Evolutionary conservation across 768 basidiomycete species (phyloP).

Genomic region (Pulveroboletus sp.): DNA sequence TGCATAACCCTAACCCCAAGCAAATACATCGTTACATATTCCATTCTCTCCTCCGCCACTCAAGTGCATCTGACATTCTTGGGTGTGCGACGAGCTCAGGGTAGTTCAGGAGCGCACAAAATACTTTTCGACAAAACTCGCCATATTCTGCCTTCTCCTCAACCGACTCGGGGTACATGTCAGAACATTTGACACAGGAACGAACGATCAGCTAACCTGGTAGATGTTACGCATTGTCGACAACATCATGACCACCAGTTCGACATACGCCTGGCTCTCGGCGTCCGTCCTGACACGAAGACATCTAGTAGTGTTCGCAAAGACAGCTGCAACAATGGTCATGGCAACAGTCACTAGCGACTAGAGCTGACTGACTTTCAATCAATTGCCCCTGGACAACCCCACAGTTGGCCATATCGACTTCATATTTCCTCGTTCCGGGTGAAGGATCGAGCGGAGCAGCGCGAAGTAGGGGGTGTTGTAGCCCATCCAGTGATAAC

Average conservation of each 20-base stretch:
- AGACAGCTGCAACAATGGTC: slow-evolving; percentile 36
- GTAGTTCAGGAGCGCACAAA: slow-evolving; percentile 26
- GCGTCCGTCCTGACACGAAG: slow-evolving; percentile 31
- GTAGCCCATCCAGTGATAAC: slow-evolving; percentile 53
- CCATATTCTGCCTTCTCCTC: slow-evolving; percentile 28
- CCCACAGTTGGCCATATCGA: slow-evolving; percentile 30
- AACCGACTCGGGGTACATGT: slow-evolving; percentile 8
- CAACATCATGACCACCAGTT: slow-evolving; percentile 42
- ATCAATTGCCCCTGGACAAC: slow-evolving; percentile 36
- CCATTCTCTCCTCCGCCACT: slow-evolving; percentile 25
- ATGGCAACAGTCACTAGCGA: slow-evolving; percentile 7
- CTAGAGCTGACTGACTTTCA: slow-evolving; percentile 28
- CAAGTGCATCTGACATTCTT: slow-evolving; percentile 30
- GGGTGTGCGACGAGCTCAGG: slow-evolving; percentile 30
- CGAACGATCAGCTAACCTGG: slow-evolving; percentile 32
- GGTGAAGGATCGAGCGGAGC: slow-evolving; percentile 27
- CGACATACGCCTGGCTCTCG: slow-evolving; percentile 37
- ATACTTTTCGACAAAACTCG: slow-evolving; percentile 33
- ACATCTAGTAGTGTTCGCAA: slow-evolving; percentile 39
- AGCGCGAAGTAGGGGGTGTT: slow-evolving; percentile 46
- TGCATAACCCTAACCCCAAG: slow-evolving; percentile 25
- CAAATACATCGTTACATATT: background rate
- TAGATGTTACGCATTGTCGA: slow-evolving; percentile 47
- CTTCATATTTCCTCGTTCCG: slow-evolving; percentile 23
- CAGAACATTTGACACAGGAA: slow-evolving; percentile 1